phyloP scores from a whole-genome alignment of 2,329 filamentous ascomycete genomes.

The Fusarium nurragi region DNA sequence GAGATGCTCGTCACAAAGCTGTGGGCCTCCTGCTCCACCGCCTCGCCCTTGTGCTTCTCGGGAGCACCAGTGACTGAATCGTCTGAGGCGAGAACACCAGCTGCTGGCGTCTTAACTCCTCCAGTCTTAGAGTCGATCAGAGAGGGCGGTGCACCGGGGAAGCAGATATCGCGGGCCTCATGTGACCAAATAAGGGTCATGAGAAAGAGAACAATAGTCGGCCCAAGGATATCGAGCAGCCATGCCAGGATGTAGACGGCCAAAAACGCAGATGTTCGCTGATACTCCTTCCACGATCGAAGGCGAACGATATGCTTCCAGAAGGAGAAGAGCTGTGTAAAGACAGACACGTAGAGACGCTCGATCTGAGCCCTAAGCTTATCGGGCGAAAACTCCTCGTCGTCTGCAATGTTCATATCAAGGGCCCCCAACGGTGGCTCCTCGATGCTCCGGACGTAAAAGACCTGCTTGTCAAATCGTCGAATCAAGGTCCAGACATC shows the following conservation, averaged over 20 bases:
- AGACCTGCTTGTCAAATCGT: slow-evolving; percentile 77
- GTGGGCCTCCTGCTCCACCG: slow-evolving; percentile 82
- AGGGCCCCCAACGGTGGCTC: slow-evolving; percentile 67
- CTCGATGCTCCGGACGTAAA: slow-evolving; percentile 73
- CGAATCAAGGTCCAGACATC: slow-evolving; percentile 77
- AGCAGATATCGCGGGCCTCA: slow-evolving; percentile 68
- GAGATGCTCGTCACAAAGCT: slow-evolving; percentile 79
- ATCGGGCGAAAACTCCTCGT: slow-evolving; percentile 86
- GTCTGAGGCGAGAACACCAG: slow-evolving; percentile 78
- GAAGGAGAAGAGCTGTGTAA: slow-evolving; percentile 71
- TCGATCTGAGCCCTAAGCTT: slow-evolving; percentile 83
- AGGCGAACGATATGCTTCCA: slow-evolving; percentile 80
- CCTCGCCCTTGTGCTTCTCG: slow-evolving; percentile 84
- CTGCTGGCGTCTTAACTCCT: slow-evolving; percentile 78
- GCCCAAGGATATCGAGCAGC: slow-evolving; percentile 75
- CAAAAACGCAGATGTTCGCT: slow-evolving; percentile 72
- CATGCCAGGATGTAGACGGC: slow-evolving; percentile 70
- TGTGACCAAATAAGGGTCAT: slow-evolving; percentile 75
- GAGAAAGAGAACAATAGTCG: slow-evolving; percentile 65
- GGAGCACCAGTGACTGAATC: slow-evolving; percentile 84
- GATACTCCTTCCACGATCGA: slow-evolving; percentile 80
- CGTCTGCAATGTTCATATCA: slow-evolving; percentile 82
- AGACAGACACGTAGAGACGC: slow-evolving; percentile 81
- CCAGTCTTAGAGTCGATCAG: slow-evolving; percentile 76
- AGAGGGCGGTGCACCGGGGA: slow-evolving; percentile 80